These are phyloP conservation scores for Ensete ventricosum DNA, from an alignment of 176 grass and related monocot genomes.

Conservation along the genomic window DNA sequence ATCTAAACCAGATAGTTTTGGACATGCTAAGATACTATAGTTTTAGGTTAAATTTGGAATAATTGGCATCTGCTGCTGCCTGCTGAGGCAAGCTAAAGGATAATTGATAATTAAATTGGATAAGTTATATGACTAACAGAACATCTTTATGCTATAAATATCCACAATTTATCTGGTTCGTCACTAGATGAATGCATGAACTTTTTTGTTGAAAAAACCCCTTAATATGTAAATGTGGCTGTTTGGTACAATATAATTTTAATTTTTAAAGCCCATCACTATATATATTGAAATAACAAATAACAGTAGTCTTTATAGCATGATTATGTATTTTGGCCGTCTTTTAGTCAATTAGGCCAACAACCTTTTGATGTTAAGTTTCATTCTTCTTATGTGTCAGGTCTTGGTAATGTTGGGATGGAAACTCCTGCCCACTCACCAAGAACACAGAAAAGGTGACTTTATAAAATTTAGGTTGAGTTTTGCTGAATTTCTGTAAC, in stretches of 20 bases:
- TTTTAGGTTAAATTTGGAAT: neutral
- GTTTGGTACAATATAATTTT: too few species aligned
- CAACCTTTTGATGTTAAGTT: neutral
- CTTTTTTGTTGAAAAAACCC: too few species aligned
- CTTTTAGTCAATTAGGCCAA: neutral
- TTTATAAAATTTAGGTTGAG: neutral
- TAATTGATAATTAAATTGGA: too few species aligned
- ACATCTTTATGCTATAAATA: neutral
- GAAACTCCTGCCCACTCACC: slow-evolving; percentile 66
- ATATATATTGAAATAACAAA: neutral
- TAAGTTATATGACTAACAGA: too few species aligned
- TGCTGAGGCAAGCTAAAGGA: neutral
- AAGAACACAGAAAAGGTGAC: slow-evolving; percentile 36
- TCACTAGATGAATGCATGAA: too few species aligned
- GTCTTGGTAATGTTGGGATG: slow-evolving; percentile 60
- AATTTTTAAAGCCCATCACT: neutral
- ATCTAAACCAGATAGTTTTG: neutral
- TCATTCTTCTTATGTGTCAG: slow-evolving; percentile 32
- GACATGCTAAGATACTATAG: neutral
- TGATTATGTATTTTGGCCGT: neutral
- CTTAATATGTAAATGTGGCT: too few species aligned
- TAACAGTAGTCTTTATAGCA: neutral
- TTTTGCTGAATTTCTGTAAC: neutral
- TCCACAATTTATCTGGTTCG: neutral
- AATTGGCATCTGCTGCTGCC: too few species aligned